These are phyloP conservation scores for Sedum album DNA, from an alignment of 164 flowering plant species.

Conservation along the genomic window DNA sequence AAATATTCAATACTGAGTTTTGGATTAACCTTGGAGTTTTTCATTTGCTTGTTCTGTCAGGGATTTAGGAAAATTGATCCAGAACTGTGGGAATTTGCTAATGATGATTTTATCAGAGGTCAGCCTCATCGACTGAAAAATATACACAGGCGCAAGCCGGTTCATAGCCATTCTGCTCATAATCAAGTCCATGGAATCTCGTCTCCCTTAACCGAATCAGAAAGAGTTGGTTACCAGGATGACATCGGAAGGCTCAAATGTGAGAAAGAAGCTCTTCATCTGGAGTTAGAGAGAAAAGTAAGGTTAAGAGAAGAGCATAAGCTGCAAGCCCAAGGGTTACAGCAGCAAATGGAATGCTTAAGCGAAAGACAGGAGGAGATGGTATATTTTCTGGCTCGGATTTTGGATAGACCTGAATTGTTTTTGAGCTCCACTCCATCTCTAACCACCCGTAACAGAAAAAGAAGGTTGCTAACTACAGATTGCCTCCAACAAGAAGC, in stretches of 20 bases:
- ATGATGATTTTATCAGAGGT: slow-evolving; percentile 59
- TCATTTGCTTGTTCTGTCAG: slow-evolving; percentile 20
- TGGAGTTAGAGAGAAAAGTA: slow-evolving; percentile 33
- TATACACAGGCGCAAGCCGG: slow-evolving; percentile 61
- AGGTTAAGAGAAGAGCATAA: slow-evolving; percentile 26
- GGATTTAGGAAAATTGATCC: slow-evolving; percentile 67
- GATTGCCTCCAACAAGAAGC: slow-evolving; percentile 24
- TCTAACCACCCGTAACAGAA: slow-evolving; percentile 31
- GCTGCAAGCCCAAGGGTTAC: slow-evolving; percentile 24
- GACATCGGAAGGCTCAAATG: slow-evolving; percentile 37
- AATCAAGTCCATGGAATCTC: slow-evolving; percentile 27
- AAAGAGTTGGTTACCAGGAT: slow-evolving; percentile 32
- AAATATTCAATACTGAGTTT: neutral
- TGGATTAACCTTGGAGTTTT: neutral
- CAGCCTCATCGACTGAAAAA: slow-evolving; percentile 45
- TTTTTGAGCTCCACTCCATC: slow-evolving; percentile 19
- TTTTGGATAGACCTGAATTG: slow-evolving; percentile 32
- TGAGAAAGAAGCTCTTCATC: slow-evolving; percentile 28
- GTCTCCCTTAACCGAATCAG: slow-evolving; percentile 35
- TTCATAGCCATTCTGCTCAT: slow-evolving; percentile 53
- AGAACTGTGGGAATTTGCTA: slow-evolving; percentile 71
- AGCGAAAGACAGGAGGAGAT: slow-evolving; percentile 29
- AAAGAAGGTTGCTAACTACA: slow-evolving; percentile 38
- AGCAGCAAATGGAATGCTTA: slow-evolving; percentile 27
- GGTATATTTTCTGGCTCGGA: slow-evolving; percentile 25